Evolutionary conservation across 108 stramenopile genomes (phyloP).

Genomic region (Cylindrotheca closterium): DNA sequence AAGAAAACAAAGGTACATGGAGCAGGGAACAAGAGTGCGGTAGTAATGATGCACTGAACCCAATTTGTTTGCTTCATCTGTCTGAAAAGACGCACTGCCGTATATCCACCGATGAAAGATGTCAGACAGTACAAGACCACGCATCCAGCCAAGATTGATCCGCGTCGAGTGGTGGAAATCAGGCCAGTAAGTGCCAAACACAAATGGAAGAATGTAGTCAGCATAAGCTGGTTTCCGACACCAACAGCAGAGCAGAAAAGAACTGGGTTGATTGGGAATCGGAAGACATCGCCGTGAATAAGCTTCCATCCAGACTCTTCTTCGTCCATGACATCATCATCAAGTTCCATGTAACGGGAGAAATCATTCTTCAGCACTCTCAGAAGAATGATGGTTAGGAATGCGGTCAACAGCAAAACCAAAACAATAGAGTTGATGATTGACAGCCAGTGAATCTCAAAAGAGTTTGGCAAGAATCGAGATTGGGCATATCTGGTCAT

Average conservation of each 20-base stretch:
- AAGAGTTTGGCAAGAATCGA: constrained; percentile 71
- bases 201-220: constrained; percentile 79
- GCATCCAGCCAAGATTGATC: constrained; percentile 89
- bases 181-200: constrained; percentile 81
- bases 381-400: constrained; percentile 94
- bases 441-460: constrained; percentile 97
- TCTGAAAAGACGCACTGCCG: constrained; percentile 84
- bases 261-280: constrained; percentile 78
- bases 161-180: constrained; percentile 91
- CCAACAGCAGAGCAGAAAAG: constrained; percentile 91
- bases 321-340: constrained; percentile 91
- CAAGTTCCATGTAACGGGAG: constrained; percentile 93
- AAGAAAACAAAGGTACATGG: constrained; percentile 84
- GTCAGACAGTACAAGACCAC: constrained; percentile 91
- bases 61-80: constrained; percentile 93
- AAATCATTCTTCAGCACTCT: constrained; percentile 97
- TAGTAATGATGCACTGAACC: constrained; percentile 87
- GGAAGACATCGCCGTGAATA: constrained; percentile 98
- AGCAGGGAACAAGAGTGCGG: constrained; percentile 86
- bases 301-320: constrained; percentile 99
- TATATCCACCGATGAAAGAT: constrained; percentile 86
- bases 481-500: constrained; percentile 89
- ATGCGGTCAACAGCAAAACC: constrained; percentile 94
- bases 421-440: constrained; percentile 98
- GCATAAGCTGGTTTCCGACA: constrained; percentile 87